phyloP scores from a whole-genome alignment of 768 basidiomycete genomes.

The Tylopilus sp. region DNA sequence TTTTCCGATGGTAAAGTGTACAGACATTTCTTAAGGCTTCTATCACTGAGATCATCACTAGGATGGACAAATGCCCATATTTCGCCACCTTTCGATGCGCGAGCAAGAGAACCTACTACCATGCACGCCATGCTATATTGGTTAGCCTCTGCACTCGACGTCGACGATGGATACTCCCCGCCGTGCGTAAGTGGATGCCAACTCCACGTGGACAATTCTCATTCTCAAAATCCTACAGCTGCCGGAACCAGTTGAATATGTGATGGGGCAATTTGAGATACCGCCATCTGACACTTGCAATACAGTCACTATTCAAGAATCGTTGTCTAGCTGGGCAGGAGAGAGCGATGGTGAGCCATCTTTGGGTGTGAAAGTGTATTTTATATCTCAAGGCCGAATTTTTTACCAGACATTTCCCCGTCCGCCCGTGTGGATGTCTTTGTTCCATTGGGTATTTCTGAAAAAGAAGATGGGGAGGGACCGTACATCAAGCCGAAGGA shows the following conservation, averaged over 20 bases:
- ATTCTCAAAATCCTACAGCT: conserved; percentile 15
- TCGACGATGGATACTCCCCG: conserved; percentile 29
- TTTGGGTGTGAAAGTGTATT: not conserved
- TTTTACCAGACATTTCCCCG: conserved; percentile 18
- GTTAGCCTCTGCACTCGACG: conserved; percentile 47
- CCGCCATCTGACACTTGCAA: conserved; percentile 21
- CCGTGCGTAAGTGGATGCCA: conserved; percentile 18
- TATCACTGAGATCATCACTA: conserved; percentile 19
- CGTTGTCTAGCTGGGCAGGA: conserved; percentile 31
- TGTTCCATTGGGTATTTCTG: conserved; percentile 18
- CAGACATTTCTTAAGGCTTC: not conserved
- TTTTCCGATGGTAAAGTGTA: conserved; percentile 48
- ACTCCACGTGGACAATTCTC: not conserved
- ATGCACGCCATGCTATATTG: conserved; percentile 54
- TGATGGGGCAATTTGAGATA: conserved; percentile 27
- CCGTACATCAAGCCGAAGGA: conserved; percentile 24
- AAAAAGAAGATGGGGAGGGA: conserved; percentile 17
- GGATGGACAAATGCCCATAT: conserved; percentile 56
- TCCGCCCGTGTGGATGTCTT: conserved; percentile 18
- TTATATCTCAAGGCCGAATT: not conserved
- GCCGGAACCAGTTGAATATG: conserved; percentile 30
- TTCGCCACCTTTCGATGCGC: conserved; percentile 41
- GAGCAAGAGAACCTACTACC: conserved; percentile 44
- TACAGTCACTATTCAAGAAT: conserved; percentile 20
- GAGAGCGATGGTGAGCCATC: conserved; percentile 26